phyloP scores from a whole-genome alignment of 2,329 filamentous ascomycete genomes.

The Colletotrichum scovillei region DNA sequence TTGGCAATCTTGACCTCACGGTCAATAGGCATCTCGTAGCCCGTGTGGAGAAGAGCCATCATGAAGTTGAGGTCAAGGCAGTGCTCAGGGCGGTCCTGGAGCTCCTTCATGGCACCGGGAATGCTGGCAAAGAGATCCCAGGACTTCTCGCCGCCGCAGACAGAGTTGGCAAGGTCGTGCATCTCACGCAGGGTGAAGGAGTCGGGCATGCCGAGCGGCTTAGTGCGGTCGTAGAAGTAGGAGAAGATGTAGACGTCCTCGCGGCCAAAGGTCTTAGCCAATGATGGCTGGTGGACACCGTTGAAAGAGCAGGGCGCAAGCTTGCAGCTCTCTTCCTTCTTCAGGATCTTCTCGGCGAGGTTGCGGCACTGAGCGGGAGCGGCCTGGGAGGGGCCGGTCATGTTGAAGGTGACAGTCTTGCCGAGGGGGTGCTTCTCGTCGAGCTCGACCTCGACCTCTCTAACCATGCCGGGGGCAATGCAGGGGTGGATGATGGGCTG shows the following conservation, averaged over 20 bases:
- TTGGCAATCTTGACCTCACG: slow-evolving; percentile 98
- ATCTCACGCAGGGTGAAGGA: slow-evolving; percentile 93
- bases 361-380: slow-evolving; percentile 89
- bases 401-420: slow-evolving; percentile 76
- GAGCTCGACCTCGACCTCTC: slow-evolving; percentile 79
- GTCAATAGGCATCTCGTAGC: slow-evolving; percentile 97
- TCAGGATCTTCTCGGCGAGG: slow-evolving; percentile 88
- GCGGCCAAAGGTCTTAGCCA: slow-evolving; percentile 89
- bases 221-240: slow-evolving; percentile 96
- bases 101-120: slow-evolving; percentile 81
- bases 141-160: slow-evolving; percentile 80
- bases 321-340: slow-evolving; percentile 85
- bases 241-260: slow-evolving; percentile 98
- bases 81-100: slow-evolving; percentile 85
- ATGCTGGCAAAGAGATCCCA: slow-evolving; percentile 87
- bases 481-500: slow-evolving; percentile 85
- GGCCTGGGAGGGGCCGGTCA: slow-evolving; percentile 83
- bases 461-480: slow-evolving; percentile 82
- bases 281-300: slow-evolving; percentile 91
- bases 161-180: slow-evolving; percentile 83
- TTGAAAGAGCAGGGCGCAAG: slow-evolving; percentile 98
- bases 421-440: slow-evolving; percentile 74
- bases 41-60: slow-evolving; percentile 90
- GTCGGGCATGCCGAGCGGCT: slow-evolving; percentile 97
- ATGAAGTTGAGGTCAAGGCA: slow-evolving; percentile 98